These are phyloP conservation scores for Leccinum fallax DNA, from an alignment of 1,284 basidiomycete species.

Conservation along the genomic window DNA sequence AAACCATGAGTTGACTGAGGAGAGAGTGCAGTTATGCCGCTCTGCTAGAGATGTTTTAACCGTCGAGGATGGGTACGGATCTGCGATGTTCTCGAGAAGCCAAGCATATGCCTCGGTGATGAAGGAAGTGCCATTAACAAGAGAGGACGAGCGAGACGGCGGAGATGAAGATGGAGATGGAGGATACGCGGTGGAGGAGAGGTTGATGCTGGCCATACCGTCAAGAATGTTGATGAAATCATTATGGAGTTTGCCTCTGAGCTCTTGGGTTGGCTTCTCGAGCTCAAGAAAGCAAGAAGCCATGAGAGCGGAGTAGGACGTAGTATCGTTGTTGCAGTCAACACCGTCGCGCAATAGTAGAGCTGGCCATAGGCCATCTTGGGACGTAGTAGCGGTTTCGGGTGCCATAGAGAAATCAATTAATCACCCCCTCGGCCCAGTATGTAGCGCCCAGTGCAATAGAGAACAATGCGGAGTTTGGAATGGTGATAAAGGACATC, in stretches of 20 bases:
- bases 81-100: constrained; percentile 46
- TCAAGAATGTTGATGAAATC: not conserved
- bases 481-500: too few species aligned
- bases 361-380: not conserved
- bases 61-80: constrained; percentile 47
- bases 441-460: too few species aligned
- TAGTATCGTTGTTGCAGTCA: fast-evolving
- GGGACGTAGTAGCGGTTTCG: too few species aligned
- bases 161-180: not conserved
- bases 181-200: not conserved
- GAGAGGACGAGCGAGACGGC: not conserved
- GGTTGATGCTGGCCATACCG: not conserved
- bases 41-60: constrained; percentile 35
- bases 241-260: not conserved
- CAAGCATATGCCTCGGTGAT: constrained; percentile 42
- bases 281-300: constrained; percentile 13
- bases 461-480: too few species aligned
- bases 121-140: constrained; percentile 21
- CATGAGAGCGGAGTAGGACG: fast-evolving
- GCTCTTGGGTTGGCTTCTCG: not conserved
- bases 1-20: constrained; percentile 51
- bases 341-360: not conserved
- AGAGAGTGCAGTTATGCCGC: constrained; percentile 25
- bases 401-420: too few species aligned
- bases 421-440: not conserved